phyloP scores from a whole-genome alignment of 2,329 filamentous ascomycete genomes.

The Leptosphaerulina australis region DNA sequence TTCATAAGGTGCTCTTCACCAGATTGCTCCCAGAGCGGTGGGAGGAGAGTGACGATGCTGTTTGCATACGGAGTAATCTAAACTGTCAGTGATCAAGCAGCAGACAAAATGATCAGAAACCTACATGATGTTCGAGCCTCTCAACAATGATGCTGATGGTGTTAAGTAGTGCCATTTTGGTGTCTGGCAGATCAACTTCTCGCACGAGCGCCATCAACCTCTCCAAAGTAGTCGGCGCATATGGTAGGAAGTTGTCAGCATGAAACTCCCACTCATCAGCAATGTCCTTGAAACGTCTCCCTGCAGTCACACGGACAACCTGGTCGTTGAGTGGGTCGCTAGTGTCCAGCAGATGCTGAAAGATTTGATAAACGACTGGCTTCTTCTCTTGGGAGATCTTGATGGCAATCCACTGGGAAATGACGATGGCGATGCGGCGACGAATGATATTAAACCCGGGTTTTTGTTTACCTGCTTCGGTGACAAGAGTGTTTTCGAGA shows the following conservation, averaged over 20 bases:
- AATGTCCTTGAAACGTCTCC: slow-evolving; percentile 78
- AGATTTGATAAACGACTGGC: slow-evolving; percentile 83
- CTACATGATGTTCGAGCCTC: slow-evolving; percentile 75
- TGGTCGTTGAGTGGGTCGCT: slow-evolving; percentile 82
- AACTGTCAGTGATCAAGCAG: slow-evolving; percentile 10
- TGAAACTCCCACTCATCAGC: slow-evolving; percentile 86
- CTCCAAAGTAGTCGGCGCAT: slow-evolving; percentile 73
- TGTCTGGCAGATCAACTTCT: slow-evolving; percentile 81
- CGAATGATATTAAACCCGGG: slow-evolving; percentile 80
- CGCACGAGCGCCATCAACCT: slow-evolving; percentile 78
- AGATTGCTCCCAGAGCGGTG: slow-evolving; percentile 81
- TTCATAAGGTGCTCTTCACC: slow-evolving; percentile 92
- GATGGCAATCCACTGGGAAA: slow-evolving; percentile 88
- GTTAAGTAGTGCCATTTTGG: slow-evolving; percentile 86
- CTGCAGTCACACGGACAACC: slow-evolving; percentile 90
- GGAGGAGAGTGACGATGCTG: slow-evolving; percentile 79
- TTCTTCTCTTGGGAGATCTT: slow-evolving; percentile 72
- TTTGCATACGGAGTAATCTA: slow-evolving; percentile 72
- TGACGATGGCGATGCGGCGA: slow-evolving; percentile 83
- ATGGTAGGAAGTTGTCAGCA: slow-evolving; percentile 75
- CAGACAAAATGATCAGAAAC: slow-evolving; percentile 10
- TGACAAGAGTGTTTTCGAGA: slow-evolving; percentile 73
- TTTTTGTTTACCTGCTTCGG: slow-evolving; percentile 74
- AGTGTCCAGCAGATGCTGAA: slow-evolving; percentile 80
- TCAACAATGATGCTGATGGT: slow-evolving; percentile 82